Evolutionary conservation across 768 basidiomycete genomes (phyloP).

Genomic region (Boletus barrowsii): DNA sequence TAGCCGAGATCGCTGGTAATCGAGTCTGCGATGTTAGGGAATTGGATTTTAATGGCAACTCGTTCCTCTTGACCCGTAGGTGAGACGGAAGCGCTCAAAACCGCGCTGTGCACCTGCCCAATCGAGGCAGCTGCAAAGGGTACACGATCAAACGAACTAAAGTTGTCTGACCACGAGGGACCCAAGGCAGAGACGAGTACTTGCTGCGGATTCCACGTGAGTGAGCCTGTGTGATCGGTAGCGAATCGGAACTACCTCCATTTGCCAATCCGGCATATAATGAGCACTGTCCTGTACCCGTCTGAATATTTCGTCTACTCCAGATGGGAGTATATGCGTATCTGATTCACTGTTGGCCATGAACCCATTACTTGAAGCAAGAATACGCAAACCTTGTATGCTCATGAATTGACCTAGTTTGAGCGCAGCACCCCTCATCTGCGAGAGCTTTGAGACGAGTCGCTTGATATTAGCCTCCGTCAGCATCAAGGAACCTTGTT

Average conservation of each 20-base stretch:
- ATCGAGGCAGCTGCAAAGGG: conserved; percentile 97
- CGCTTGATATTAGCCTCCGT: conserved; percentile 88
- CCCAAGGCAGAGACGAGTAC: conserved; percentile 78
- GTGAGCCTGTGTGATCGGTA: neutral
- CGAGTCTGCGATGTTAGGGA: conserved; percentile 85
- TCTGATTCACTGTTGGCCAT: conserved; percentile 44
- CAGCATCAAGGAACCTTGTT: conserved; percentile 65
- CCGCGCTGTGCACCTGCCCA: conserved; percentile 87
- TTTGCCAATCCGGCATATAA: conserved; percentile 99
- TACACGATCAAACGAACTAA: conserved; percentile 73
- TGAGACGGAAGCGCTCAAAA: conserved; percentile 49
- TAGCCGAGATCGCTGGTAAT: conserved; percentile 88
- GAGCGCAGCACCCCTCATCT: conserved; percentile 95
- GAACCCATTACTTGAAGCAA: neutral
- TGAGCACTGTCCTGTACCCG: conserved; percentile 93
- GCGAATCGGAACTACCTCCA: conserved; percentile 60
- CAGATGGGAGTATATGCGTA: conserved; percentile 81
- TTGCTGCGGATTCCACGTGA: conserved; percentile 38
- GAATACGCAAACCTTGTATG: conserved; percentile 67
- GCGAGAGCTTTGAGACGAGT: conserved; percentile 86
- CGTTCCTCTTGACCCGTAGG: conserved; percentile 53
- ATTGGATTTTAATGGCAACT: conserved; percentile 90
- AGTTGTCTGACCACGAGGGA: conserved; percentile 65
- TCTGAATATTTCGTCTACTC: conserved; percentile 84
- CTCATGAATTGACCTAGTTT: conserved; percentile 98